A percentile compares a stretch with the other conserved stretches of the same genome.
Evolutionary conservation across 352 stramenopile species (phyloP).

Genomic region (Phytophthora pluvialis): DNA sequence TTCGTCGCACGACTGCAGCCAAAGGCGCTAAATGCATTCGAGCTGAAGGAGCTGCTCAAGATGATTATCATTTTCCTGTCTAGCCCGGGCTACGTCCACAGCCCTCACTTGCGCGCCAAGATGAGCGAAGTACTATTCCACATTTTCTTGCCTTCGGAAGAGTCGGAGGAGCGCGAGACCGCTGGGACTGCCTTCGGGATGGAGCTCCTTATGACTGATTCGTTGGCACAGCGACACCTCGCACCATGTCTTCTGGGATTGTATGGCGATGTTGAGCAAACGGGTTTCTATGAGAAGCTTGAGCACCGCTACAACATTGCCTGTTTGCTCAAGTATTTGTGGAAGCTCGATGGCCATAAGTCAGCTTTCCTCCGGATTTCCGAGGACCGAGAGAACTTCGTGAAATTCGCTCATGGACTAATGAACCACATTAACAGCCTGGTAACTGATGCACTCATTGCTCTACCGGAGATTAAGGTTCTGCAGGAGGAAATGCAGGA

Average conservation of each 20-base stretch:
- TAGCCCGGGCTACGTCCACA: conserved; percentile 84
- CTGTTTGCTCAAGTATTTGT: conserved; percentile 97
- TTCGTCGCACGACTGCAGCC: conserved; percentile 90
- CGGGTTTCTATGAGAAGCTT: conserved; percentile 98
- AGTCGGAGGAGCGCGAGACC: conserved; percentile 80
- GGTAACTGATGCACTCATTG: conserved; percentile 96
- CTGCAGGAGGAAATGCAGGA: conserved; percentile 93
- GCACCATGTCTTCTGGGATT: conserved; percentile 96
- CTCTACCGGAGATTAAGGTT: conserved; percentile 94
- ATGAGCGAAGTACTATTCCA: conserved; percentile 97
- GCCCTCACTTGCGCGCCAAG: conserved; percentile 95
- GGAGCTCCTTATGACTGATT: conserved; percentile 68
- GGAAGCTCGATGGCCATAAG: conserved; percentile 95
- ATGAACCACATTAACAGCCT: conserved; percentile 99
- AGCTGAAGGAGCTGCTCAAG: conserved; percentile 89
- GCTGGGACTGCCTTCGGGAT: conserved; percentile 56
- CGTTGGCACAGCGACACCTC: conserved; percentile 85
- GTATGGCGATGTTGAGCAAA: conserved; percentile 98
- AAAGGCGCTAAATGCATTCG: conserved; percentile 83
- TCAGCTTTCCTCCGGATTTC: conserved; percentile 94
- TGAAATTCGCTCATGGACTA: conserved; percentile 98
- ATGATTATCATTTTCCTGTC: conserved; percentile 94
- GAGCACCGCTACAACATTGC: conserved; percentile 97
- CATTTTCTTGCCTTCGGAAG: conserved; percentile 93
- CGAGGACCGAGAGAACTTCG: conserved; percentile 93